phyloP scores from a whole-genome alignment of 2,329 filamentous ascomycete genomes.

The Fusarium secorum region DNA sequence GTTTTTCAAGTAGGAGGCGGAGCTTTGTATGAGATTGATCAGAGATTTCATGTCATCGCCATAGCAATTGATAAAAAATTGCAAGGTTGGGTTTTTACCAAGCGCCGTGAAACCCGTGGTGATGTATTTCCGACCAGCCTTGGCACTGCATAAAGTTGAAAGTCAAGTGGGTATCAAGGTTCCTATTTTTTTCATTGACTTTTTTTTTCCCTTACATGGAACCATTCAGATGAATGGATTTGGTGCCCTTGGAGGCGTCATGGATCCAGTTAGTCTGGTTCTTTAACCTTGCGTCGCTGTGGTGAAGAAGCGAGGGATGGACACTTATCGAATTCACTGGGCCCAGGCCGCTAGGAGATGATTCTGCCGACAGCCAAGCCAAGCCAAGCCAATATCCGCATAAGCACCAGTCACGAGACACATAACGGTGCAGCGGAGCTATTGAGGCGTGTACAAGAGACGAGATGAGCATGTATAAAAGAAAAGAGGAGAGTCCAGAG shows the following conservation, averaged over 20 bases:
- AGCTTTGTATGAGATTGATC: slow-evolving; percentile 16
- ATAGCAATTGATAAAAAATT: slow-evolving; percentile 32
- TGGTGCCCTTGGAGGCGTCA: slow-evolving; percentile 26
- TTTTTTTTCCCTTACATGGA: slow-evolving; percentile 9
- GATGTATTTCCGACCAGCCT: slow-evolving; percentile 28
- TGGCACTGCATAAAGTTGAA: slow-evolving; percentile 20
- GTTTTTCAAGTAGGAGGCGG: slow-evolving; percentile 16
- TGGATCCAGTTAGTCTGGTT: slow-evolving; percentile 25
- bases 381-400: slow-evolving; percentile 18
- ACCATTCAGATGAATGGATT: slow-evolving; percentile 16
- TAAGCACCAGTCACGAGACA: slow-evolving; percentile 21
- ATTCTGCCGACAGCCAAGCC: slow-evolving; percentile 19
- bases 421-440: slow-evolving; percentile 1
- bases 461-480: not conserved
- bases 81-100: slow-evolving; percentile 15
- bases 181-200: not conserved
- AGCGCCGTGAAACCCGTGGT: slow-evolving; percentile 6
- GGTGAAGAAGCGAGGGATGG: slow-evolving; percentile 39
- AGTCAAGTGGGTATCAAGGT: slow-evolving; percentile 14
- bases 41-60: slow-evolving; percentile 18
- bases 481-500: not conserved
- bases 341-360: slow-evolving; percentile 19
- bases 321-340: slow-evolving; percentile 1
- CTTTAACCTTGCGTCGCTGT: slow-evolving; percentile 31
- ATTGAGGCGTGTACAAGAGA: slow-evolving; percentile 21